Evolutionary conservation across 495 filamentous ascomycete genomes (phyloP).

Genomic region (Talaromyces proteolyticus): DNA sequence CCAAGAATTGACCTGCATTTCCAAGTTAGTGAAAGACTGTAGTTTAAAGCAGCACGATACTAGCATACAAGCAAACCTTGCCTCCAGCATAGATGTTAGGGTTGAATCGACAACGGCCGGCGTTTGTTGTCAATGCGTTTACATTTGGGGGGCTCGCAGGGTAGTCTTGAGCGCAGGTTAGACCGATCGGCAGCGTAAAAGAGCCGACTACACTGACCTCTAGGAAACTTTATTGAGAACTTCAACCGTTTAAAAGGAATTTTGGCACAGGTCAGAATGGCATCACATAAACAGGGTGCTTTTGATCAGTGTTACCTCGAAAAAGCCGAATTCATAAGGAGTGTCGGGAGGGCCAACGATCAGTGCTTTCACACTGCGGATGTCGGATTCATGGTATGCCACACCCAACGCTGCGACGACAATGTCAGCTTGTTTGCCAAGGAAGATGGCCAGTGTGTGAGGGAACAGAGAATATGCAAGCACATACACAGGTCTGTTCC

Average conservation of each 20-base stretch:
- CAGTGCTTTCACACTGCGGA: slow-evolving; percentile 80
- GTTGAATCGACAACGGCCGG: slow-evolving; percentile 83
- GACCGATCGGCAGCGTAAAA: neutral
- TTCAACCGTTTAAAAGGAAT: slow-evolving; percentile 9
- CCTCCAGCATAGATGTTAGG: slow-evolving; percentile 92
- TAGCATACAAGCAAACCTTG: slow-evolving; percentile 80
- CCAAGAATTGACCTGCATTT: slow-evolving; percentile 76
- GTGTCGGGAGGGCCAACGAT: slow-evolving; percentile 93
- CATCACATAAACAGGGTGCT: too few species aligned
- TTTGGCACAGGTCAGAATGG: neutral
- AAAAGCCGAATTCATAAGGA: slow-evolving; percentile 96
- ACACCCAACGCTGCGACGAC: slow-evolving; percentile 69
- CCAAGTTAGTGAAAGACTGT: slow-evolving; percentile 12
- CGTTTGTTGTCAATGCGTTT: slow-evolving; percentile 75
- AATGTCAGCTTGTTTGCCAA: neutral
- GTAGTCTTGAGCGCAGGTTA: slow-evolving; percentile 55
- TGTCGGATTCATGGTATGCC: slow-evolving; percentile 76
- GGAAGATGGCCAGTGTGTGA: neutral
- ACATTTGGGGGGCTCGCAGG: slow-evolving; percentile 77
- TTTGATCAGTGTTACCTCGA: slow-evolving; percentile 56
- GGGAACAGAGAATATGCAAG: too few species aligned
- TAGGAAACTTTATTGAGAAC: slow-evolving; percentile 32
- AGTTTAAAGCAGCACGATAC: slow-evolving; percentile 9
- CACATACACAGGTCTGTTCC: slow-evolving; percentile 75
- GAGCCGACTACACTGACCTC: slow-evolving; percentile 12